Evolutionary conservation across 768 basidiomycete genomes (phyloP).

Genomic region (Rhizopogon vinicolor): DNA sequence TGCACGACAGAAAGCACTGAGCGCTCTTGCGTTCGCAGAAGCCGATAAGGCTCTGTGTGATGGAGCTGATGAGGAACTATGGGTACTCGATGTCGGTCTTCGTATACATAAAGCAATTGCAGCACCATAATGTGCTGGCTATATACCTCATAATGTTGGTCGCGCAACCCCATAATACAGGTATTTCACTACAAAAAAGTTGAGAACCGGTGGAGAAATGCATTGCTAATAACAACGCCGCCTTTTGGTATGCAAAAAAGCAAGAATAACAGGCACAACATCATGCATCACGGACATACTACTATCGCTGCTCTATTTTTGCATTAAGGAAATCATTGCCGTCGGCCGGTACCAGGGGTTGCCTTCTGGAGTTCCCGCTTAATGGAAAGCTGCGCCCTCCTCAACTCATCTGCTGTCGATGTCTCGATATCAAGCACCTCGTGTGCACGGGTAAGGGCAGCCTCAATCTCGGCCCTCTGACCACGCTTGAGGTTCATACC

Average conservation of each 20-base stretch:
- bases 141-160: not conserved
- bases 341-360: conserved; percentile 77
- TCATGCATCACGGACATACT: conserved; percentile 11
- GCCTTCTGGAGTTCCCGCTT: conserved; percentile 99
- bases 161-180: too few relatives aligned
- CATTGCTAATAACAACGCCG: conserved; percentile 1
- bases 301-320: conserved; percentile 12
- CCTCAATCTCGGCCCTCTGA: conserved; percentile 90
- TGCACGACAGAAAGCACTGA: conserved; percentile 73
- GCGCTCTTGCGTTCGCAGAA: conserved; percentile 85
- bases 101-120: conserved; percentile 61
- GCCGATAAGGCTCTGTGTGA: conserved; percentile 96
- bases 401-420: conserved; percentile 88
- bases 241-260: conserved; percentile 9
- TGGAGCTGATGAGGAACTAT: conserved; percentile 95
- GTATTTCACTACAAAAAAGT: too few relatives aligned
- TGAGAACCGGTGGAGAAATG: not conserved
- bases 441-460: conserved; percentile 95
- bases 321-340: not conserved
- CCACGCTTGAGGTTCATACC: conserved; percentile 99
- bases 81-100: conserved; percentile 87
- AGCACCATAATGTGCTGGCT: conserved; percentile 3
- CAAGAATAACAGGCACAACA: conserved; percentile 11
- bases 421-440: conserved; percentile 99
- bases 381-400: conserved; percentile 92